Conservation (phyloP, 1,139 yeast species). For the Suhomyces taliae region DNA sequence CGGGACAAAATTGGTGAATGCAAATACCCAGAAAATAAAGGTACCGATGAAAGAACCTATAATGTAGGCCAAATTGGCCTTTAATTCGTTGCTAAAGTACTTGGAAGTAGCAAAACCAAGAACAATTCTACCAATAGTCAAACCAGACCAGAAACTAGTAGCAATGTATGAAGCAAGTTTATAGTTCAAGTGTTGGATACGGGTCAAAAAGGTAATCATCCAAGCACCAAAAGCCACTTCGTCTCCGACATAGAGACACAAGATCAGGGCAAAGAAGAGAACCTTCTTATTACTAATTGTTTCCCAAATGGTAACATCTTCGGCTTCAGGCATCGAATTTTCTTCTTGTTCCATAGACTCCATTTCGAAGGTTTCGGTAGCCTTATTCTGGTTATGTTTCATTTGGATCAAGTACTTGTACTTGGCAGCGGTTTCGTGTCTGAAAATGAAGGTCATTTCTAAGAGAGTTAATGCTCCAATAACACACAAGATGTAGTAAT, state of each 20-base stretch:
- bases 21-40: constrained; percentile 30
- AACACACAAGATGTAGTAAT: constrained; percentile 38
- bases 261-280: constrained; percentile 46
- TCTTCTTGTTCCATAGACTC: constrained; percentile 20
- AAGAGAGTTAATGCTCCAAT: constrained; percentile 26
- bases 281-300: constrained; percentile 46
- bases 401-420: constrained; percentile 37
- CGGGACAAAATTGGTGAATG: constrained; percentile 18
- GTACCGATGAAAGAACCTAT: constrained; percentile 31
- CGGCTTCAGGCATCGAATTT: background rate
- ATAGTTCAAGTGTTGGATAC: constrained; percentile 48
- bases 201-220: constrained; percentile 57
- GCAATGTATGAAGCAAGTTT: constrained; percentile 57
- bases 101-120: constrained; percentile 62
- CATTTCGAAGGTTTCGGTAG: constrained; percentile 12
- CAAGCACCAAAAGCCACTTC: constrained; percentile 72
- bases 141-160: constrained; percentile 64
- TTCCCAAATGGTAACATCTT: constrained; percentile 22
- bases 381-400: constrained; percentile 13
- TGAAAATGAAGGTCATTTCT: constrained; percentile 33
- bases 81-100: constrained; percentile 44
- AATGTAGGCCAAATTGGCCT: constrained; percentile 48
- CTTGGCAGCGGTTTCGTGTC: constrained; percentile 56
- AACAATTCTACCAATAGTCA: constrained; percentile 59
- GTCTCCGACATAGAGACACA: constrained; percentile 65